phyloP scores from a whole-genome alignment of 2,329 filamentous ascomycete species.

The Colletotrichum musicola region DNA sequence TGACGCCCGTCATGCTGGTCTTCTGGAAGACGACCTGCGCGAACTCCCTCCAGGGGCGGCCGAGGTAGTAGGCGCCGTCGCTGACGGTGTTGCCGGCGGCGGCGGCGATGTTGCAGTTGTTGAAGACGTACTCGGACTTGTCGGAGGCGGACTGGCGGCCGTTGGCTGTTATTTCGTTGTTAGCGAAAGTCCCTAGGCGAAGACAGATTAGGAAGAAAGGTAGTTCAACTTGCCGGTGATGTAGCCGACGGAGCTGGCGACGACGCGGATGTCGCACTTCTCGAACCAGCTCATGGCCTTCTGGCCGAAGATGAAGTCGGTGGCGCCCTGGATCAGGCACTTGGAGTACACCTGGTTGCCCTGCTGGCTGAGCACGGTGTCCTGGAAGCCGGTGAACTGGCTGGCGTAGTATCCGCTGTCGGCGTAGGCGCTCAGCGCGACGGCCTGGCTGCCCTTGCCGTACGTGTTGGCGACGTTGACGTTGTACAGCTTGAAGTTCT shows the following conservation, averaged over 20 bases:
- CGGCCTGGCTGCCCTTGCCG: slow-evolving; percentile 61
- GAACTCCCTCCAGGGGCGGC: slow-evolving; percentile 61
- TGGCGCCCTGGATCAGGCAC: slow-evolving; percentile 60
- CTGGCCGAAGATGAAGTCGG: slow-evolving; percentile 64
- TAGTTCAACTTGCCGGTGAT: slow-evolving; percentile 51
- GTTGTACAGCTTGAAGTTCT: slow-evolving; percentile 71
- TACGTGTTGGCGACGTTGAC: slow-evolving; percentile 64
- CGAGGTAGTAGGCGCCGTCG: slow-evolving; percentile 59
- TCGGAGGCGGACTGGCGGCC: slow-evolving; percentile 51
- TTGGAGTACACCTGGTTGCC: slow-evolving; percentile 62
- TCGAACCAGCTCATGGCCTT: slow-evolving; percentile 59
- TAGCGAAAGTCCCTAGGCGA: neutral
- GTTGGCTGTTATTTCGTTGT: slow-evolving; percentile 49
- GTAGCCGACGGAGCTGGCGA: slow-evolving; percentile 52
- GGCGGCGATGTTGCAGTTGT: slow-evolving; percentile 57
- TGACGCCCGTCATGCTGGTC: slow-evolving; percentile 64
- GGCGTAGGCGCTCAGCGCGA: slow-evolving; percentile 59
- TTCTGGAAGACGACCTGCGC: slow-evolving; percentile 63
- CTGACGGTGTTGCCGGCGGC: slow-evolving; percentile 52
- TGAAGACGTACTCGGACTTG: slow-evolving; percentile 60
- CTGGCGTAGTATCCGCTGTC: slow-evolving; percentile 62
- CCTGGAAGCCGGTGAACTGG: slow-evolving; percentile 61
- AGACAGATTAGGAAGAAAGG: no score
- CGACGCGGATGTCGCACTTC: slow-evolving; percentile 53
- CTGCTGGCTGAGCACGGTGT: slow-evolving; percentile 60